Percentiles rank a stretch among this genome's conserved stretches.
Conservation (phyloP, 345 rosid species). For the Syzygium aqueum region DNA sequence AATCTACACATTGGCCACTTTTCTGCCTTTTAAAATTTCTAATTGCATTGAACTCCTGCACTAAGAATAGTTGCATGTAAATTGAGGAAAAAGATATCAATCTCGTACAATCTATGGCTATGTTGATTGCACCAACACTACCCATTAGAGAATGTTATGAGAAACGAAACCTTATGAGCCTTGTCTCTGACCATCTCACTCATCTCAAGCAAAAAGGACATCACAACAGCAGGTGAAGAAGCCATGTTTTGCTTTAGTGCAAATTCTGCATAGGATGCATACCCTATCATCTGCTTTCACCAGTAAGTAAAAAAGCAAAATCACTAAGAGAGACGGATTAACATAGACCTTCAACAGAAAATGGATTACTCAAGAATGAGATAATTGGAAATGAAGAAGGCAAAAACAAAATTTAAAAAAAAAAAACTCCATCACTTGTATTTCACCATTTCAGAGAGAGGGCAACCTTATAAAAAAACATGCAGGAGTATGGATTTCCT, state of each 20-base stretch:
- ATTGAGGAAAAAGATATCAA: neutral
- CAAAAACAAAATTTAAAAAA: neutral
- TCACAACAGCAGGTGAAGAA: conserved; percentile 68
- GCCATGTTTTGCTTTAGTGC: conserved; percentile 66
- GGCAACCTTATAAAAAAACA: neutral
- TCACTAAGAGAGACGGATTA: neutral
- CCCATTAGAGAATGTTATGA: neutral
- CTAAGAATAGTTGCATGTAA: conserved; percentile 6
- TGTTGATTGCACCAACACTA: neutral
- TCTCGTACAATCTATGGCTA: neutral
- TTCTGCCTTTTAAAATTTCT: conserved; percentile 53
- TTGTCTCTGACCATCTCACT: conserved; percentile 58
- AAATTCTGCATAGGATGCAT: conserved; percentile 71
- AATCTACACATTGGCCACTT: conserved; percentile 42
- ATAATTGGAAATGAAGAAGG: neutral
- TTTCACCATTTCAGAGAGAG: neutral
- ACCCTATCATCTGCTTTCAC: conserved; percentile 54
- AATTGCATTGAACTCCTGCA: conserved; percentile 63
- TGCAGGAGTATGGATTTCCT: neutral
- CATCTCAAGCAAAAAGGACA: conserved; percentile 74
- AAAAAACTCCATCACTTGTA: neutral
- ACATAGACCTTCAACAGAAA: neutral
- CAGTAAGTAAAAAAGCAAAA: neutral
- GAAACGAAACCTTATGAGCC: conserved; percentile 61
- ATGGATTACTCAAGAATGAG: neutral